Conservation (phyloP, 768 basidiomycete genomes). For the Hericium erinaceus region DNA sequence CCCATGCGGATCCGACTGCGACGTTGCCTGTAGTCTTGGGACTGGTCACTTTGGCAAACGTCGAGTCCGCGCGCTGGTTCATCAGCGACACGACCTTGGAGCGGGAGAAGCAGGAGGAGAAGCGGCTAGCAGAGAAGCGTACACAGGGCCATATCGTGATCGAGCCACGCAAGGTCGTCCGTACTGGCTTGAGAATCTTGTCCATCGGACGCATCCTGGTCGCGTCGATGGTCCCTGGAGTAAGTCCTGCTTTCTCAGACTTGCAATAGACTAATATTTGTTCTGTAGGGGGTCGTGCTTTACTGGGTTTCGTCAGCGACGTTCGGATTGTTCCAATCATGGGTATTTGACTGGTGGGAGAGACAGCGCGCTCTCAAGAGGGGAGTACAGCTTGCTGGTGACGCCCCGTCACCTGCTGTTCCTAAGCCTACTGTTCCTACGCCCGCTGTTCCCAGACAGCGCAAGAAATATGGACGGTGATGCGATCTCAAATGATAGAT, state of each 20-base stretch:
- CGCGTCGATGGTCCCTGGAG: slow-evolving; percentile 64
- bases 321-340: slow-evolving; percentile 68
- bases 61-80: slow-evolving; percentile 71
- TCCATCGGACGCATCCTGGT: slow-evolving; percentile 61
- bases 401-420: not conserved
- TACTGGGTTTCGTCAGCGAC: slow-evolving; percentile 75
- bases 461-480: no score
- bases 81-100: slow-evolving; percentile 48
- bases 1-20: slow-evolving; percentile 63
- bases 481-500: no score
- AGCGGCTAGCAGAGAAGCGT: slow-evolving; percentile 34
- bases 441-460: no score
- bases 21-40: slow-evolving; percentile 64
- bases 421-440: not conserved
- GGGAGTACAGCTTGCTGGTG: not conserved
- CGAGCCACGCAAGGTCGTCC: slow-evolving; percentile 41
- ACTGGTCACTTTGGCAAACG: slow-evolving; percentile 67
- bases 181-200: slow-evolving; percentile 42
- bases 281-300: slow-evolving; percentile 48
- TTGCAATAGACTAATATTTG: slow-evolving; percentile 3
- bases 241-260: slow-evolving; percentile 24
- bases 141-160: slow-evolving; percentile 36
- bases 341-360: slow-evolving; percentile 61
- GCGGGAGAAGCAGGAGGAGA: slow-evolving; percentile 37
- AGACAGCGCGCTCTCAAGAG: slow-evolving; percentile 25